phyloP scores from a whole-genome alignment of 805 yeast genomes.

The Kodamaea jinghongensis region DNA sequence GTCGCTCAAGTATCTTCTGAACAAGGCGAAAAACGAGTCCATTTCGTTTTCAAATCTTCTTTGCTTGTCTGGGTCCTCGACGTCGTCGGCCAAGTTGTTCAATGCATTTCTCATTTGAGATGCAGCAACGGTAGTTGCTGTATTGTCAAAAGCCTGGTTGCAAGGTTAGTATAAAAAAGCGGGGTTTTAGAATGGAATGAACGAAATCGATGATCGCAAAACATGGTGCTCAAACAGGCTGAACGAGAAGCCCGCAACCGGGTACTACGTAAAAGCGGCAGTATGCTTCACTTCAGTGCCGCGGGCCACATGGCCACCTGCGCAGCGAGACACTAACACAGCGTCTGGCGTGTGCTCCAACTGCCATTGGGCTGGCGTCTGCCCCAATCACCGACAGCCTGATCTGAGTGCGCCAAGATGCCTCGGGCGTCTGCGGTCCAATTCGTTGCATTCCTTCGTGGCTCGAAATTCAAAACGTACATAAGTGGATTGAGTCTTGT shows the following conservation, averaged over 20 bases:
- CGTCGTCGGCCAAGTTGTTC: constrained; percentile 85
- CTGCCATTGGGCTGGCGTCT: too few species aligned
- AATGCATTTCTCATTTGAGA: constrained; percentile 96
- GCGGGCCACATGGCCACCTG: too few species aligned
- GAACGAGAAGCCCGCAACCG: too few species aligned
- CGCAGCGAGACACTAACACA: too few species aligned
- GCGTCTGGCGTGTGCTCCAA: too few species aligned
- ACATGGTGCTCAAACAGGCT: too few species aligned
- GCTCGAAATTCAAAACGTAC: constrained; percentile 40
- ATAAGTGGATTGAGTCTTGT: constrained; percentile 68
- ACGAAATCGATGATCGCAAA: too few species aligned
- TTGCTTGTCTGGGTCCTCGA: constrained; percentile 48
- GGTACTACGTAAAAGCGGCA: too few species aligned
- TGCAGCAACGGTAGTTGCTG: constrained; percentile 93
- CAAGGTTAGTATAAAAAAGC: constrained; percentile 18
- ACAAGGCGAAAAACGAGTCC: constrained; percentile 91
- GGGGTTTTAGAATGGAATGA: background rate
- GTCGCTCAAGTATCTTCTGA: constrained; percentile 87
- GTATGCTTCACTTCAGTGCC: too few species aligned
- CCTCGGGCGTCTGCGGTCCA: too few species aligned
- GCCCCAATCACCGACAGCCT: too few species aligned
- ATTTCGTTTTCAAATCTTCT: constrained; percentile 78
- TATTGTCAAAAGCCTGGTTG: constrained; percentile 83
- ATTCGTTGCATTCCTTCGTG: background rate
- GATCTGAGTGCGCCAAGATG: too few species aligned